Base-by-base conservation (phyloP, 1,284 basidiomycete genomes). In the Sanghuangporus weigelae region DNA sequence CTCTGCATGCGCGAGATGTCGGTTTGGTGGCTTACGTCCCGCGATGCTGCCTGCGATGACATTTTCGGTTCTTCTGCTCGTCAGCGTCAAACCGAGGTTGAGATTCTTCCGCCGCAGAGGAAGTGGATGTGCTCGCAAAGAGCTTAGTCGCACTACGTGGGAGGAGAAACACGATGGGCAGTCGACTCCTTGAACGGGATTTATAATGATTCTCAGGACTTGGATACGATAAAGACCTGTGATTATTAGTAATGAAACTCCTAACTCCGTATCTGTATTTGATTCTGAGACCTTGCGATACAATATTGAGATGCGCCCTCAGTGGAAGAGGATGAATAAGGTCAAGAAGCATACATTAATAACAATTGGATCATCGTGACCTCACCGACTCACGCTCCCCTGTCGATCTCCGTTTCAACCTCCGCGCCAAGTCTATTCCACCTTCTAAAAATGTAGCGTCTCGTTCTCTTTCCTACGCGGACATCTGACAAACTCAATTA, bases 1-100 rank as follows among this genome's bases (percentile, higher is more conserved):
- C 75, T 75, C 64, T 83, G 85, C 83, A 87, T 85, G 68, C 84
- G 85, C 36, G 81, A 77, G 67, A 95, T 87, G 68, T 90, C 84
- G 19, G 82, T 76, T 64, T 82, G 82, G 36, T 63, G 19, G 5
- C 74, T 72, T 4, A 69, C 66, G 66, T 83, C 77, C 58, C 70
- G 19, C 35, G 21, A n/a, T 21, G 14, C 35, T 14, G 44, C 7
- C 44, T n/a, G 16, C 7, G 36, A 57, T 39, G 7, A 12, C 21
- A 12, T 56, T 3, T 12, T 56, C 54, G 4, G 11, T 2, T 40
- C 26, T 26, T 35, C 19, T 40, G 19, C 54, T 56, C 14, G 19
- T 7, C 54, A 35, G 31, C 50, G 21, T 23, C 21, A 3, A 31
- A 31, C 5, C 5, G 26, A 31, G 3, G 5, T 3, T 31, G 23